Base-by-base conservation (phyloP, 179 eudicot genomes). In the Nepenthes alata region DNA sequence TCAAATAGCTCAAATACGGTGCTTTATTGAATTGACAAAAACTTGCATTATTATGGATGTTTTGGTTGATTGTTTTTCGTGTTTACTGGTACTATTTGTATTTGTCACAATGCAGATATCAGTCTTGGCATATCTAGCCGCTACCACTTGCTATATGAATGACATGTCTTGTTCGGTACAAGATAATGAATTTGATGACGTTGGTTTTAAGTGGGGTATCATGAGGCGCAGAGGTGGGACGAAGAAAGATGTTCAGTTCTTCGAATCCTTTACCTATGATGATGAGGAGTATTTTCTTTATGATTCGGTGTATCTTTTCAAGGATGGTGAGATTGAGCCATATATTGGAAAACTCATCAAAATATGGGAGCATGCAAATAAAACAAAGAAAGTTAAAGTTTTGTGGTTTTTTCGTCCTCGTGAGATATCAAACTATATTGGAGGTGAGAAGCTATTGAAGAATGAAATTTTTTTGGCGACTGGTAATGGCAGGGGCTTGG, bases 341-440 rank as follows among this genome's bases (percentile, higher is more conserved):
- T 81, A 70, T 58, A 65, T 89, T 5, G 95, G 91, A 48, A 89
- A 85, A 63, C 72, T 89, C 5, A 60, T 80, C 61, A 87, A 80
- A 67, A 81, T 87, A 35, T 89, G 83, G 84, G 86, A 83, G 63
- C 55, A 11, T 3, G 15, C 67, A 6, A 79, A 65, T 37, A 75
- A 72, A 47, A 48, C 53, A 4, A 81, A 67, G 77, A 81, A 59
- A 77, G 84, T 89, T 36, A 83, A 83, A 72, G 58, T 85, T 48
- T 76, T 79, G 11, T 89, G 97, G 97, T 89, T 87, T 74, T 87
- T 87, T 53, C 80, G 73, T 34, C 87, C 89, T 25, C 72, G 51
- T 0, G 95, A 89, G 75, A 78, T 89, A 55, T 61, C 72, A 57
- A 62, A 69, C 55, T 74, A 80, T 74, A 71, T 83, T 38, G 65